Conservation (phyloP, 495 filamentous ascomycete genomes). For the Xanthoparmelia taractica region DNA sequence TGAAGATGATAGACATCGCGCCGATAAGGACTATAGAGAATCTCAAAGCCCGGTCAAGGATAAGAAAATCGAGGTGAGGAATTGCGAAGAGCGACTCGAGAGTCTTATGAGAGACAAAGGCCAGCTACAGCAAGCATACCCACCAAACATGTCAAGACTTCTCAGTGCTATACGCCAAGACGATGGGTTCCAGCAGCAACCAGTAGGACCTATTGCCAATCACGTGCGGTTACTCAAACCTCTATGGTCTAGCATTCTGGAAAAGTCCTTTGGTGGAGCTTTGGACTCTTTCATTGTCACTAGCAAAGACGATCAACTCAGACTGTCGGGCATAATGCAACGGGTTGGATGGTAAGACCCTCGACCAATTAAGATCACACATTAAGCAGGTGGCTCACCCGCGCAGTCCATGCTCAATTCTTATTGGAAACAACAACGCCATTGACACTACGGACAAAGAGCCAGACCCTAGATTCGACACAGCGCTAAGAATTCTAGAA, state of each 20-base stretch:
- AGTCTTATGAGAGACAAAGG: conserved; percentile 47
- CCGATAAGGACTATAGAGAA: conserved; percentile 31
- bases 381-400: conserved; percentile 14
- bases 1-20: conserved; percentile 33
- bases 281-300: conserved; percentile 75
- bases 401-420: conserved; percentile 49
- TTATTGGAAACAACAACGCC: conserved; percentile 52
- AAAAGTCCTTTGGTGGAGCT: conserved; percentile 56
- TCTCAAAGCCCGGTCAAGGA: conserved; percentile 26
- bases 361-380: not conserved
- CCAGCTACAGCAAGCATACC: conserved; percentile 48
- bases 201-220: conserved; percentile 76
- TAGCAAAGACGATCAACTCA: conserved; percentile 57
- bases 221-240: conserved; percentile 68
- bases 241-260: conserved; percentile 77
- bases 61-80: conserved; percentile 35
- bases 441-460: conserved; percentile 62
- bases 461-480: conserved; percentile 64
- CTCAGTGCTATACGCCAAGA: conserved; percentile 61
- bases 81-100: conserved; percentile 41
- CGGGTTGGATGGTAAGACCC: conserved; percentile 43
- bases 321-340: conserved; percentile 56
- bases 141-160: conserved; percentile 52
- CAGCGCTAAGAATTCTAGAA: conserved; percentile 67
- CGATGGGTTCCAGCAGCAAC: conserved; percentile 54